Percentiles rank a stretch among this genome's conserved stretches.
phyloP scores from a whole-genome alignment of 2,329 filamentous ascomycete genomes.

The Penicillium sp. region DNA sequence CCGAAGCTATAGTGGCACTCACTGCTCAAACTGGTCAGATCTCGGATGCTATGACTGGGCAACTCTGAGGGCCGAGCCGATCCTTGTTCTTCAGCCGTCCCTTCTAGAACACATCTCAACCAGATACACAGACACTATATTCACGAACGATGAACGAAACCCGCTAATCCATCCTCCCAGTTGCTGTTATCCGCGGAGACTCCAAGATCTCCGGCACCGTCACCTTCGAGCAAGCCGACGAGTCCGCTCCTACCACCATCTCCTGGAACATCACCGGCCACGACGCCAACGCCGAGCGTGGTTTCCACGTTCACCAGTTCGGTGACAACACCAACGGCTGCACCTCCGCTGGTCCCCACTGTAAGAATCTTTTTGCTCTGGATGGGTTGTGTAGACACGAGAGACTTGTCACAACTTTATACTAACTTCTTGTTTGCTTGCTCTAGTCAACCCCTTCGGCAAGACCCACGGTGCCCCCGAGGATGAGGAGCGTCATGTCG shows the following conservation, averaged over 20 bases:
- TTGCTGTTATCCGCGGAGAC: slow-evolving; percentile 97
- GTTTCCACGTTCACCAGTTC: slow-evolving; percentile 98
- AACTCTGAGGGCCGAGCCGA: neutral
- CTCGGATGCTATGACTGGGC: too few species aligned
- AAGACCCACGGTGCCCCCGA: slow-evolving; percentile 89
- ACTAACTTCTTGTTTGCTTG: slow-evolving; percentile 13
- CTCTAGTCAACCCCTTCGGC: slow-evolving; percentile 86
- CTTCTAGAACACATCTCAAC: slow-evolving; percentile 18
- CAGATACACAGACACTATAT: neutral
- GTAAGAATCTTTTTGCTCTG: slow-evolving; percentile 60
- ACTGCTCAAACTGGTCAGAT: neutral
- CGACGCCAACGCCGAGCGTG: slow-evolving; percentile 94
- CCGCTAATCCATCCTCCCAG: slow-evolving; percentile 55
- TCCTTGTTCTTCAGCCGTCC: slow-evolving; percentile 11
- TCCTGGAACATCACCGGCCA: slow-evolving; percentile 91
- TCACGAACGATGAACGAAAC: too few species aligned
- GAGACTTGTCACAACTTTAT: neutral
- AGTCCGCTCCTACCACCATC: slow-evolving; percentile 82
- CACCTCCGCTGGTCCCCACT: slow-evolving; percentile 97
- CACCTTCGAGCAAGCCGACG: slow-evolving; percentile 89
- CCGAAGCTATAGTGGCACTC: slow-evolving; percentile 3
- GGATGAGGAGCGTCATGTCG: slow-evolving; percentile 88
- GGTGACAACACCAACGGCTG: slow-evolving; percentile 99
- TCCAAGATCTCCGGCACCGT: slow-evolving; percentile 93
- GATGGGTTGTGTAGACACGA: neutral